Base-by-base conservation (phyloP, 1,284 basidiomycete genomes). In the Malassezia dermatis region DNA sequence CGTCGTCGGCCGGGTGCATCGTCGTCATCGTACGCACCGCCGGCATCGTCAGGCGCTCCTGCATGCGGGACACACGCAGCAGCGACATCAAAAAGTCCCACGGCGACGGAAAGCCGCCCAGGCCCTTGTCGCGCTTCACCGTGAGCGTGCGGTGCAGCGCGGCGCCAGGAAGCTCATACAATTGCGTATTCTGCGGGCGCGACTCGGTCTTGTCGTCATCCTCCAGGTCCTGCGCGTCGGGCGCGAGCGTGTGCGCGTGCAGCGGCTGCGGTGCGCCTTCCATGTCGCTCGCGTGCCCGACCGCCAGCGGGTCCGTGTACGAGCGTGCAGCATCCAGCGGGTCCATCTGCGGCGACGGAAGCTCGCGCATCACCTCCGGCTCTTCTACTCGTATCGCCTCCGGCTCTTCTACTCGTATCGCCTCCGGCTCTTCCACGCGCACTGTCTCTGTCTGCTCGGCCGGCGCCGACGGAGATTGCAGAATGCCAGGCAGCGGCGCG, bases 1-100 rank as follows among this genome's bases (percentile, higher is more conserved):
- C 8, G 49, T 60, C 31, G 48, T 35, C 6, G 50, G n/a, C 26
- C 11, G 10, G 17, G 11, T 23, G 23, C 41, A 37, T 39, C 7
- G 67, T 63, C 19, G 71, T 72, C 21, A 88, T 76, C 0, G 88
- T 86, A 39, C 81, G 80, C 3, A 85, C 84, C 4, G 79, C 76
- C 1, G 85, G 86, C 53, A 91, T 81, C 0, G 87, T 90, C 11
- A 51, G 21, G 0, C 28, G 31, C 7, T 26, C n/a, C 8, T 19
- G 43, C 34, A 42, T 1, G 21, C 31, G 88, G 56, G 1, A 83
- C 85, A 17, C 78, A 12, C 51, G 48, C n/a, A 56, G 11, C 3
- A 56, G 37, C 24, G 28, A 23, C 15, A 40, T 21, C 4, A 28
- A 30, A n/a, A 21, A 41, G 19, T 50, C 48, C 11, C 51, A 24